Evolutionary conservation across 768 basidiomycete genomes (phyloP).

Genomic region (Tubosaeta sp.): DNA sequence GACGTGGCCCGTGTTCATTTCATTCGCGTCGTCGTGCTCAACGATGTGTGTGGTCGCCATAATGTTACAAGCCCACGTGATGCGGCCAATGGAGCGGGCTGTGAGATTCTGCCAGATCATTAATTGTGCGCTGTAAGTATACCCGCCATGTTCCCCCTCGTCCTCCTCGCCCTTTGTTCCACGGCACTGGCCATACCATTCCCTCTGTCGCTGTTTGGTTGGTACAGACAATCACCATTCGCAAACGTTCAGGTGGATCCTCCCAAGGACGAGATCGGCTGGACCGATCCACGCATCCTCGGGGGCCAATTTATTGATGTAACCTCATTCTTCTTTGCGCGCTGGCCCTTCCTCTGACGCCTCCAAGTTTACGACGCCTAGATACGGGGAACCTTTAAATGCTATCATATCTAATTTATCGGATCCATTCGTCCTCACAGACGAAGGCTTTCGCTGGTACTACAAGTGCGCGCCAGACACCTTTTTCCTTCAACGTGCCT

Average conservation of each 20-base stretch:
- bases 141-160: slow-evolving; percentile 14
- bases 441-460: slow-evolving; percentile 64
- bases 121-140: not conserved
- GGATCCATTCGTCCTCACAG: slow-evolving; percentile 76
- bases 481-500: not conserved
- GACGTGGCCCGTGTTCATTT: not conserved
- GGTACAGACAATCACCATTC: slow-evolving; percentile 10
- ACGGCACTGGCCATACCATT: slow-evolving; percentile 14
- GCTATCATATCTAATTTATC: slow-evolving; percentile 76
- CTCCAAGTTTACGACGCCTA: slow-evolving; percentile 57
- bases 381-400: slow-evolving; percentile 78
- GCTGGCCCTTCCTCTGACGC: not conserved
- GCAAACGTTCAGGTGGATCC: not conserved
- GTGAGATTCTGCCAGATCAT: not conserved
- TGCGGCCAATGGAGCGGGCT: not conserved
- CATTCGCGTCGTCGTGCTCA: slow-evolving; percentile 4
- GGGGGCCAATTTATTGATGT: slow-evolving; percentile 80
- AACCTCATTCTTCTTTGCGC: slow-evolving; percentile 21
- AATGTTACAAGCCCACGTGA: slow-evolving; percentile 18
- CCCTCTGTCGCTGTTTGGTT: slow-evolving; percentile 1
- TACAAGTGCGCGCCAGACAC: slow-evolving; percentile 45
- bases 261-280: slow-evolving; percentile 35
- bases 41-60: slow-evolving; percentile 9
- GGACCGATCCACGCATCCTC: slow-evolving; percentile 64
- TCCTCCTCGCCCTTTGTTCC: slow-evolving; percentile 11